Evolutionary conservation across 345 rosid genomes (phyloP).

Genomic region (Brassica cretica): DNA sequence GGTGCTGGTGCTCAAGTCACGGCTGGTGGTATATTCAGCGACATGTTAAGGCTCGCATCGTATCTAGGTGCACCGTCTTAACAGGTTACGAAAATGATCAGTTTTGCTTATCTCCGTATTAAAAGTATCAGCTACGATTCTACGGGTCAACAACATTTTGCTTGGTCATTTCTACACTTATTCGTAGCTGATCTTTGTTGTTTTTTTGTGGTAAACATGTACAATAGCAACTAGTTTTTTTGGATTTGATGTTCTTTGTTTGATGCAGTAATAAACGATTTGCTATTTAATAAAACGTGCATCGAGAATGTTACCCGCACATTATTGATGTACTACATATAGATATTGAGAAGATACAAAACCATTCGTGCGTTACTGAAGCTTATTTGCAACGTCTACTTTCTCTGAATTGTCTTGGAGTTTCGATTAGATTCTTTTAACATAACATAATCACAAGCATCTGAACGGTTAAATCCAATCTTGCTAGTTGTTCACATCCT

Average conservation of each 20-base stretch:
- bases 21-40: conserved; percentile 95
- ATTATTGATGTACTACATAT: neutral
- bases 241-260: neutral
- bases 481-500: neutral
- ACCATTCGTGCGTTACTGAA: neutral
- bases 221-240: conserved; percentile 17
- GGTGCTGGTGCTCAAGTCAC: conserved; percentile 99
- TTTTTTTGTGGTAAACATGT: conserved; percentile 13
- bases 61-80: conserved; percentile 95
- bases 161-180: neutral
- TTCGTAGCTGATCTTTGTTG: neutral
- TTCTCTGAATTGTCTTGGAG: neutral
- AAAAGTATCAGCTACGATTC: conserved; percentile 18
- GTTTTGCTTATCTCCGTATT: conserved; percentile 25
- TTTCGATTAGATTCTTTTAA: neutral
- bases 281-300: conserved; percentile 10
- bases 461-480: neutral
- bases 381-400: neutral
- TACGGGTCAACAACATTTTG: conserved; percentile 20
- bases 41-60: conserved; percentile 79
- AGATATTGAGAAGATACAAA: neutral
- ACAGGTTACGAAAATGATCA: neutral
- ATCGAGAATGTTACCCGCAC: neutral
- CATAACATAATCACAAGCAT: neutral
- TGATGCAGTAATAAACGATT: neutral